Percentiles rank a stretch among this genome's conserved stretches.
These are phyloP conservation scores for Neoascochyta sp. DNA, from an alignment of 2,329 filamentous ascomycete species.

Conservation along the genomic window DNA sequence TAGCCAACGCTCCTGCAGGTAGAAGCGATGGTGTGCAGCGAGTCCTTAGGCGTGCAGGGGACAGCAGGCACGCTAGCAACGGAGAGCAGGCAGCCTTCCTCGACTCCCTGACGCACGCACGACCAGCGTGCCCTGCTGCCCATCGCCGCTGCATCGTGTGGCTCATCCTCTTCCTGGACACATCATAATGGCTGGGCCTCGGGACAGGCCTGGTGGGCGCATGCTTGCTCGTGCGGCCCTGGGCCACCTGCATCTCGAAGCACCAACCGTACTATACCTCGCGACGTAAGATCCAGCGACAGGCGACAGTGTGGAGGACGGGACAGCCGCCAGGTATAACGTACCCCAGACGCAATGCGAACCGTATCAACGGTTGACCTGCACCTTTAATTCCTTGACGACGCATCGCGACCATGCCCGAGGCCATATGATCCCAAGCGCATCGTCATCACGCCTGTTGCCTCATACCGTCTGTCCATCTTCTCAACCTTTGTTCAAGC, in stretches of 20 bases:
- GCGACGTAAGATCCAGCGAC: constrained; percentile 29
- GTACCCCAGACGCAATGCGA: constrained; percentile 35
- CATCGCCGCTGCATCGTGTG: constrained; percentile 38
- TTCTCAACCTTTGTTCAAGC: too few relatives aligned
- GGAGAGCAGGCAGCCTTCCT: constrained; percentile 20
- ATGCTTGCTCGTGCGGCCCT: constrained; percentile 34
- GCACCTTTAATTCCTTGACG: too few relatives aligned
- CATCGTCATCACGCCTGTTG: too few relatives aligned
- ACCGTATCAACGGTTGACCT: constrained; percentile 26
- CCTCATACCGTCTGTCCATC: too few relatives aligned
- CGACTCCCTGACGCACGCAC: constrained; percentile 23
- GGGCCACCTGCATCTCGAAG: constrained; percentile 33
- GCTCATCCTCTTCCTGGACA: constrained; percentile 33
- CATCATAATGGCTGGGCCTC: constrained; percentile 34
- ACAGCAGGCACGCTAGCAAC: constrained; percentile 25
- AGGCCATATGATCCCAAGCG: too few relatives aligned
- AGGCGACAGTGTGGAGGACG: constrained; percentile 27
- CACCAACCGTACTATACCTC: constrained; percentile 35
- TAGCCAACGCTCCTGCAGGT: constrained; percentile 34
- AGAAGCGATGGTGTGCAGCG: constrained; percentile 33
- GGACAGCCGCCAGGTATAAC: constrained; percentile 35
- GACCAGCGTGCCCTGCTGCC: constrained; percentile 23
- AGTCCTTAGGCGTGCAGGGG: constrained; percentile 19
- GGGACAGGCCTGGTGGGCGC: constrained; percentile 28
- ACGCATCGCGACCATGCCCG: too few relatives aligned